Conservation (phyloP, 768 basidiomycete species). For the Termitomyces sp. region DNA sequence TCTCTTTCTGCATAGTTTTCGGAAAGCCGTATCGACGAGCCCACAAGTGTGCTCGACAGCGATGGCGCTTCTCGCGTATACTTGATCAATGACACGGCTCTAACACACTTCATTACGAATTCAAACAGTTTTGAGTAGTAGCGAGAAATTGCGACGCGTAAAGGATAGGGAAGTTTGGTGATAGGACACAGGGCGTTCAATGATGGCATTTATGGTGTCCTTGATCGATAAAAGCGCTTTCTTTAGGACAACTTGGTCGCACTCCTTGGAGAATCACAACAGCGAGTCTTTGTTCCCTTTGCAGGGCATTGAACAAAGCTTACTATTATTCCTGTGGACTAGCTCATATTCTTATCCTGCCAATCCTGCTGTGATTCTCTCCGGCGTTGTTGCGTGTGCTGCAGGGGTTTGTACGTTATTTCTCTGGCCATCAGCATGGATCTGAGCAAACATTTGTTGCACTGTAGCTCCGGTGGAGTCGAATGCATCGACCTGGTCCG, state of each 20-base stretch:
- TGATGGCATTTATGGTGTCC: not conserved
- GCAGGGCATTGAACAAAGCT: not conserved
- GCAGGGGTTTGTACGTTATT: conserved; percentile 43
- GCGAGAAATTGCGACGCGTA: conserved; percentile 27
- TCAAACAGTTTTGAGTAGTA: conserved; percentile 51
- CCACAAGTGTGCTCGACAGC: conserved; percentile 39
- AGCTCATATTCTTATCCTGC: conserved; percentile 66
- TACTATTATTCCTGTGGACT: conserved; percentile 1
- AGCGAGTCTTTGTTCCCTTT: conserved; percentile 30
- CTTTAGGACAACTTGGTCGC: conserved; percentile 63
- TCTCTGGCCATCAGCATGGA: not conserved
- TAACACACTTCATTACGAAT: conserved; percentile 55
- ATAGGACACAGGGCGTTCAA: conserved; percentile 31
- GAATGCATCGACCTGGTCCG: too few relatives aligned
- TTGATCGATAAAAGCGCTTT: conserved; percentile 1
- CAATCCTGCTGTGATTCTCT: conserved; percentile 75
- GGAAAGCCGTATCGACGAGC: conserved; percentile 31
- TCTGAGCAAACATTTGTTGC: not conserved
- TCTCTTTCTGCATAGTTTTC: conserved; percentile 45
- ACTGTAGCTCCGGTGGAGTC: conserved; percentile 30
- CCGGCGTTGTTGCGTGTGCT: conserved; percentile 71
- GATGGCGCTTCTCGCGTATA: conserved; percentile 41
- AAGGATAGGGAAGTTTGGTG: conserved; percentile 18
- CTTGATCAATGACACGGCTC: conserved; percentile 24
- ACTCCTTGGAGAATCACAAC: conserved; percentile 49